Conservation (phyloP, 768 basidiomycete species). For the Agaricus sinodeliciosus region DNA sequence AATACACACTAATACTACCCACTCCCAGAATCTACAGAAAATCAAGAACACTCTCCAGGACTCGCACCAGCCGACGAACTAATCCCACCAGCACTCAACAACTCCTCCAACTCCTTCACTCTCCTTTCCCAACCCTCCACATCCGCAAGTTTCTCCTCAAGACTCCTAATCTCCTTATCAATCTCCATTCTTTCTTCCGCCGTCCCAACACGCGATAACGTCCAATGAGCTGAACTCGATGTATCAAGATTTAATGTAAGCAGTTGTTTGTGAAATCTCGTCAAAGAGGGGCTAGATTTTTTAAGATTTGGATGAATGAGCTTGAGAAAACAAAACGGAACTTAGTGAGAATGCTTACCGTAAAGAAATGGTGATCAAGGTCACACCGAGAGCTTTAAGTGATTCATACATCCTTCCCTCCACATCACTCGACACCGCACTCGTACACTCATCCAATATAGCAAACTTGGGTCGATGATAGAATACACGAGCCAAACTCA, state of each 20-base stretch:
- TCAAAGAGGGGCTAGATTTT: conserved; percentile 61
- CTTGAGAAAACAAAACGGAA: too few relatives aligned
- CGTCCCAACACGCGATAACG: conserved; percentile 62
- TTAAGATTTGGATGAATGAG: too few relatives aligned
- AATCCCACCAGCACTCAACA: conserved; percentile 41
- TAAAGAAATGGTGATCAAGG: conserved; percentile 87
- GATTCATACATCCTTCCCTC: conserved; percentile 96
- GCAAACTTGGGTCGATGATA: conserved; percentile 82
- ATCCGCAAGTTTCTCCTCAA: conserved; percentile 63
- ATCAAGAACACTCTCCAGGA: too few relatives aligned
- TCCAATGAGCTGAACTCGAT: conserved; percentile 57
- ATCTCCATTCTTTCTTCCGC: conserved; percentile 70
- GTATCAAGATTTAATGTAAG: conserved; percentile 70
- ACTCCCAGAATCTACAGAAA: too few relatives aligned
- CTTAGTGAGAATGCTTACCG: conserved; percentile 38
- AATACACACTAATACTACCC: too few relatives aligned
- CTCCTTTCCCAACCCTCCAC: conserved; percentile 70
- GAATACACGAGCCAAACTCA: conserved; percentile 91
- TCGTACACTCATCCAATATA: conserved; percentile 89
- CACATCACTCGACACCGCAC: conserved; percentile 92
- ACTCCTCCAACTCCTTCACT: conserved; percentile 52
- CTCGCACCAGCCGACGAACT: not conserved
- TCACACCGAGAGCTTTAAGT: conserved; percentile 82
- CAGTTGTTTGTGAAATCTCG: conserved; percentile 85
- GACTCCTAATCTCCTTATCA: conserved; percentile 61